These are phyloP conservation scores for Ganoderma sinense DNA, from an alignment of 1,284 basidiomycete genomes.

Conservation along the genomic window DNA sequence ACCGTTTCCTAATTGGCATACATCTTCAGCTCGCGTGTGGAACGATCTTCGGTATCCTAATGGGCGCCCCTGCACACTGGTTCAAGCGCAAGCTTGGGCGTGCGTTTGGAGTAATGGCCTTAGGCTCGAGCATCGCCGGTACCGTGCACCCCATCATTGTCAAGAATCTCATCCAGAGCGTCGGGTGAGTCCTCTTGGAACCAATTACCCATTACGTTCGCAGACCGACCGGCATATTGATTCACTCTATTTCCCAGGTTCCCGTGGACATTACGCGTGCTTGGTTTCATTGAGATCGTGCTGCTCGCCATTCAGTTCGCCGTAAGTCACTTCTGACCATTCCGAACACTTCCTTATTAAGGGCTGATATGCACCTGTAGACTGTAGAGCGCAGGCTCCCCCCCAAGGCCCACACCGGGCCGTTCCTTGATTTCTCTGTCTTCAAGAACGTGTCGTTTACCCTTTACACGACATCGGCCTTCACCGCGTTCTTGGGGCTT, in stretches of 20 bases:
- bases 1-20: background rate
- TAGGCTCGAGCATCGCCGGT: constrained; percentile 54
- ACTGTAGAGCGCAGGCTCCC: constrained; percentile 58
- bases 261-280: constrained; percentile 66
- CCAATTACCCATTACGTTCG: background rate
- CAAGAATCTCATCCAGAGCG: constrained; percentile 45
- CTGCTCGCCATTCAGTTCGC: constrained; percentile 53
- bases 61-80: constrained; percentile 57
- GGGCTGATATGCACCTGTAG: constrained; percentile 39
- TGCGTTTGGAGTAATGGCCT: constrained; percentile 51
- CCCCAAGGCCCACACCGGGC: constrained; percentile 53
- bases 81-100: constrained; percentile 50
- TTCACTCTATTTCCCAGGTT: constrained; percentile 47
- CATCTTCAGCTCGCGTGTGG: constrained; percentile 42
- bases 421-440: constrained; percentile 55
- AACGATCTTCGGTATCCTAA: constrained; percentile 52
- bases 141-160: constrained; percentile 51
- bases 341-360: constrained; percentile 25
- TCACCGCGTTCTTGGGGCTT: constrained; percentile 62
- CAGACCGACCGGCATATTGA: background rate
- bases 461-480: constrained; percentile 51
- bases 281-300: constrained; percentile 59
- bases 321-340: constrained; percentile 31
- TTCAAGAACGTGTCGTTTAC: constrained; percentile 56
- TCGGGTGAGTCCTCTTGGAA: constrained; percentile 39